phyloP scores from a whole-genome alignment of 768 basidiomycete genomes.

The Trametes meyenii region DNA sequence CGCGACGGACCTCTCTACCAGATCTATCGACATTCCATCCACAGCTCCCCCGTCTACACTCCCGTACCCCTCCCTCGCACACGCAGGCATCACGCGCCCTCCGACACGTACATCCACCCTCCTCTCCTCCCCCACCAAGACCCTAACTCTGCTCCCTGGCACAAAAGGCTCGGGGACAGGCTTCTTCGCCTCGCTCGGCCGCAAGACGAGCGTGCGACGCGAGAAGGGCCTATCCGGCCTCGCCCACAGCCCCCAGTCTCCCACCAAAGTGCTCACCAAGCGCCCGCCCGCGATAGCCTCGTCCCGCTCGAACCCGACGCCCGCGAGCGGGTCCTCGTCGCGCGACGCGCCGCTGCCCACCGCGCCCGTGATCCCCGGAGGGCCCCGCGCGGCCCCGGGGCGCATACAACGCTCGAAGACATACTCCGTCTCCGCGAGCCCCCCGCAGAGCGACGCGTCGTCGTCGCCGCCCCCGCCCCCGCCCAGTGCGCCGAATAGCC shows the following conservation, averaged over 20 bases:
- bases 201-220: conserved; percentile 62
- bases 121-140: conserved; percentile 35
- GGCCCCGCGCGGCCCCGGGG: conserved; percentile 67
- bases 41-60: conserved; percentile 56
- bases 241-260: conserved; percentile 34
- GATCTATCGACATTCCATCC: conserved; percentile 52
- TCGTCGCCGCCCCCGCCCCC: conserved; percentile 30
- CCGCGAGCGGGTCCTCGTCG: conserved; percentile 38
- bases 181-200: conserved; percentile 76
- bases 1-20: conserved; percentile 72
- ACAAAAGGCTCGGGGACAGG: conserved; percentile 50
- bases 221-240: conserved; percentile 25
- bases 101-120: conserved; percentile 38
- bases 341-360: conserved; percentile 26
- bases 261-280: conserved; percentile 41
- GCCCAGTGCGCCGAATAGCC: conserved; percentile 34
- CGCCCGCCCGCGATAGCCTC: conserved; percentile 36
- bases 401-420: conserved; percentile 72
- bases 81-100: conserved; percentile 36
- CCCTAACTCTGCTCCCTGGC: conserved; percentile 28
- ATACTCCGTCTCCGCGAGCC: conserved; percentile 44
- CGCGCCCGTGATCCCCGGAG: conserved; percentile 66
- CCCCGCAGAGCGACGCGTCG: neutral
- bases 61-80: conserved; percentile 75
- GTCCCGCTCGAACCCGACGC: conserved; percentile 30